phyloP scores from a whole-genome alignment of 768 basidiomycete species.

The Suillus tomentosus region DNA sequence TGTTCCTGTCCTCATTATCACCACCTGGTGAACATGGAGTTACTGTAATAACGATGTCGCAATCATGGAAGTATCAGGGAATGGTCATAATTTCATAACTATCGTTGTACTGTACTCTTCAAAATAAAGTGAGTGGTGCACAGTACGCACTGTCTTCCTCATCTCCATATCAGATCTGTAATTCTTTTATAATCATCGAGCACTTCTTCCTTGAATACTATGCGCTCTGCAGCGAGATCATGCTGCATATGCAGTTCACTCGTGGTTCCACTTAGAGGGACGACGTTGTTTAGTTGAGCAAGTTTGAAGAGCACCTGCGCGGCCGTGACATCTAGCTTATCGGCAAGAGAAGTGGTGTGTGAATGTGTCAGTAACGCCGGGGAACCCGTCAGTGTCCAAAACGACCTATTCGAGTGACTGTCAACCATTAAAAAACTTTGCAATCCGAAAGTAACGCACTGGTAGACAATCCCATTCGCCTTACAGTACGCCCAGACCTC shows the following conservation, averaged over 20 bases:
- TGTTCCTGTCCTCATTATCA: not conserved
- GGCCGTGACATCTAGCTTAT: slow-evolving; percentile 52
- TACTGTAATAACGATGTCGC: not conserved
- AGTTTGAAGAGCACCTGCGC: slow-evolving; percentile 71
- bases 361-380: slow-evolving; percentile 59
- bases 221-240: slow-evolving; percentile 49
- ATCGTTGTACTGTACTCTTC: not conserved
- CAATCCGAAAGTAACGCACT: slow-evolving; percentile 43
- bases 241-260: slow-evolving; percentile 68
- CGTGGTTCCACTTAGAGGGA: slow-evolving; percentile 77
- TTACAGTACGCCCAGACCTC: slow-evolving; percentile 66
- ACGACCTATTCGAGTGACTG: slow-evolving; percentile 55
- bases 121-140: not conserved
- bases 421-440: not conserved
- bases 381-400: slow-evolving; percentile 87
- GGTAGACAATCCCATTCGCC: slow-evolving; percentile 66
- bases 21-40: not conserved
- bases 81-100: not conserved
- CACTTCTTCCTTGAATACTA: slow-evolving; percentile 37
- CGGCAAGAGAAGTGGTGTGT: slow-evolving; percentile 44
- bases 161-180: slow-evolving; percentile 33
- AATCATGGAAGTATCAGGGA: not conserved
- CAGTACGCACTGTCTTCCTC: slow-evolving; percentile 6
- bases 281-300: slow-evolving; percentile 64
- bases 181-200: slow-evolving; percentile 26